phyloP scores from a whole-genome alignment of 2,329 filamentous ascomycete genomes.

The Bipolaris zeicola region DNA sequence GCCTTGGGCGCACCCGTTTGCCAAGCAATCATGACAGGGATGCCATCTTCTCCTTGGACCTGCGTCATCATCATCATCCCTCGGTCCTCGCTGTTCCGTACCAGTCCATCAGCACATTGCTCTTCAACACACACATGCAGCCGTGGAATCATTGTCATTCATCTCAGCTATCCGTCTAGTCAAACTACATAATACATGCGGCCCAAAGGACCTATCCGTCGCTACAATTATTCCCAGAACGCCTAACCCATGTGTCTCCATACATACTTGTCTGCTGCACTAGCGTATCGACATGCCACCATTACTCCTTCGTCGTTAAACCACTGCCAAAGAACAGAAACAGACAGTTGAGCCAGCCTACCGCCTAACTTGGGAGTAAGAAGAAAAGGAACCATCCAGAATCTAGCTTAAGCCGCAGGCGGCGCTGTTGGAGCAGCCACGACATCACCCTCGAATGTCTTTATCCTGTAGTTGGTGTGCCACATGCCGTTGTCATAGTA shows the following conservation, averaged over 20 bases:
- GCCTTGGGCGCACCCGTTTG: conserved; percentile 30
- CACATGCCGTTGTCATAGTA: conserved; percentile 55
- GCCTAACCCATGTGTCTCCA: conserved; percentile 18
- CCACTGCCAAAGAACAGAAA: conserved; percentile 9
- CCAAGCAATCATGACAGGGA: conserved; percentile 32
- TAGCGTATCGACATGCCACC: conserved; percentile 5
- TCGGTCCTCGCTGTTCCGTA: neutral
- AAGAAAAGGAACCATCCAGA: neutral
- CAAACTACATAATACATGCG: conserved; percentile 5
- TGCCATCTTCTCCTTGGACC: conserved; percentile 29
- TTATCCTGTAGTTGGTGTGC: conserved; percentile 52
- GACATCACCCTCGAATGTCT: conserved; percentile 33
- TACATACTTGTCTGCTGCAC: neutral
- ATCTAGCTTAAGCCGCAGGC: neutral
- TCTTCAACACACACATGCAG: too few relatives aligned
- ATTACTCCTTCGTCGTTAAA: conserved; percentile 15
- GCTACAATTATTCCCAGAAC: conserved; percentile 13
- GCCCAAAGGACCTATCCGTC: conserved; percentile 3
- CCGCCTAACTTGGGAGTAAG: neutral
- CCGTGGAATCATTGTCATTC: neutral
- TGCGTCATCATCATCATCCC: conserved; percentile 31
- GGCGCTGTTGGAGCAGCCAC: conserved; percentile 10
- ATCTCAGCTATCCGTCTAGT: neutral
- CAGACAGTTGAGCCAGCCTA: conserved; percentile 9
- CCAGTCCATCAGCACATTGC: neutral